Evolutionary conservation across 495 filamentous ascomycete species (phyloP).

Genomic region (Thermothielavioides terrestris): DNA sequence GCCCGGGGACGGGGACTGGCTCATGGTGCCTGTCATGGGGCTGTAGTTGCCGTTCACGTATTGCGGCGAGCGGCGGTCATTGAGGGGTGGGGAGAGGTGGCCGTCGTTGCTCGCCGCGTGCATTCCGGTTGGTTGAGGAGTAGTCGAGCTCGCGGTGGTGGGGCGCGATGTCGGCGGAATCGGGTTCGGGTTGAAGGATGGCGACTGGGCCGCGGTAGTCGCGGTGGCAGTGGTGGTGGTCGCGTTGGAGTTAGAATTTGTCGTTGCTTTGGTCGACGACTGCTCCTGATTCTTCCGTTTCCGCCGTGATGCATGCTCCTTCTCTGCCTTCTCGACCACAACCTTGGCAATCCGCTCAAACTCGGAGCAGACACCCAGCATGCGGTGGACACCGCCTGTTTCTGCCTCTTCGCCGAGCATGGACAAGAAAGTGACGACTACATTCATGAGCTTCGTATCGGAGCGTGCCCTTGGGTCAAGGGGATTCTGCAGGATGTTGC

Average conservation of each 20-base stretch:
- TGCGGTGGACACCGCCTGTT: slow-evolving; percentile 79
- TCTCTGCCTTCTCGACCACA: slow-evolving; percentile 84
- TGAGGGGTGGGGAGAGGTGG: slow-evolving; percentile 35
- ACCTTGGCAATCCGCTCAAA: slow-evolving; percentile 92
- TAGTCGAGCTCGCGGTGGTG: slow-evolving; percentile 27
- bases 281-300: slow-evolving; percentile 62
- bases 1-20: slow-evolving; percentile 25
- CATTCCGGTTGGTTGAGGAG: slow-evolving; percentile 25
- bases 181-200: slow-evolving; percentile 27
- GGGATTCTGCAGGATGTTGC: slow-evolving; percentile 94
- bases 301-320: slow-evolving; percentile 62
- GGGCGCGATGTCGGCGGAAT: slow-evolving; percentile 24
- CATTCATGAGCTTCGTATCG: slow-evolving; percentile 83
- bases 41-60: slow-evolving; percentile 21
- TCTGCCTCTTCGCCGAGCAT: slow-evolving; percentile 65
- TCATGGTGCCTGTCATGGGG: slow-evolving; percentile 29
- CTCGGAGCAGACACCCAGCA: slow-evolving; percentile 86
- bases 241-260: slow-evolving; percentile 2
- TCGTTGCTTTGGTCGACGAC: background rate
- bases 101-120: slow-evolving; percentile 10
- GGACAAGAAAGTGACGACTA: slow-evolving; percentile 80
- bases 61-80: slow-evolving; percentile 29
- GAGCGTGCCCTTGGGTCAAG: slow-evolving; percentile 79
- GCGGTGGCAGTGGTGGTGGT: slow-evolving; percentile 16
- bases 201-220: slow-evolving; percentile 18